Base-by-base conservation (phyloP, 192 early-diverging fungal species). In the Coemansia sp. region DNA sequence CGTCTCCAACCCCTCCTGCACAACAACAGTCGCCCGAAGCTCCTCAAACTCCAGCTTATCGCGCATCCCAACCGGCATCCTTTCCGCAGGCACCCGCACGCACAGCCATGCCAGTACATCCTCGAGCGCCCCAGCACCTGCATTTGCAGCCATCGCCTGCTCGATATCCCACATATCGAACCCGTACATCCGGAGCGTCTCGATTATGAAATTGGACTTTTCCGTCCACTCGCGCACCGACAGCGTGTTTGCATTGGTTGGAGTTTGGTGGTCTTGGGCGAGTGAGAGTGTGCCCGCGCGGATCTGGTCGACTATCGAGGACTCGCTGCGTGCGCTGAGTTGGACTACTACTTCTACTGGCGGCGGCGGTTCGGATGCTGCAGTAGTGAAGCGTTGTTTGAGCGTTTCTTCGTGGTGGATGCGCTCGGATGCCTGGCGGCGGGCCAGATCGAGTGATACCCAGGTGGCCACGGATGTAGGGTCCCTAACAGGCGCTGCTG, bases 31-130 rank as follows among this genome's bases (percentile, higher is more conserved):
- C 21, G 24, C 54, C 9, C n/a, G 54, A 14, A 31, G 33, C 23
- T 40, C 18, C 29, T 43, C 53, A 12, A 48, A 56, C 56, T 73
- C 71, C 12, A 63, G 51, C 51, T 67, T 73, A 18, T 73, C 71
- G 29, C 71, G 63, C 71, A 73, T 73, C 44, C 63, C 60, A 0
- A 28, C 46, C 14, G 71, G 71, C 71, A 73, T 51, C 6, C 56
- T 23, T 5, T 73, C 71, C 1, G 71, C 60, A 1, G 64, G 56
- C 6, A 73, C 60, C 35, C 62, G 23, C 10, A 67, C 35, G 43
- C 71, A 73, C 24, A 73, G 46, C 64, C 71, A 67, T 9, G 60
- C 55, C 16, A 73, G 28, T 49, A 43, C 33, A 18, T 73, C 64
- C 2, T 49, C 2, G 0, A 23, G 11, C 22, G 14, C 38, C 11